Base-by-base conservation (phyloP, 2,329 filamentous ascomycete genomes). In the Pseudocercospora fuligena region DNA sequence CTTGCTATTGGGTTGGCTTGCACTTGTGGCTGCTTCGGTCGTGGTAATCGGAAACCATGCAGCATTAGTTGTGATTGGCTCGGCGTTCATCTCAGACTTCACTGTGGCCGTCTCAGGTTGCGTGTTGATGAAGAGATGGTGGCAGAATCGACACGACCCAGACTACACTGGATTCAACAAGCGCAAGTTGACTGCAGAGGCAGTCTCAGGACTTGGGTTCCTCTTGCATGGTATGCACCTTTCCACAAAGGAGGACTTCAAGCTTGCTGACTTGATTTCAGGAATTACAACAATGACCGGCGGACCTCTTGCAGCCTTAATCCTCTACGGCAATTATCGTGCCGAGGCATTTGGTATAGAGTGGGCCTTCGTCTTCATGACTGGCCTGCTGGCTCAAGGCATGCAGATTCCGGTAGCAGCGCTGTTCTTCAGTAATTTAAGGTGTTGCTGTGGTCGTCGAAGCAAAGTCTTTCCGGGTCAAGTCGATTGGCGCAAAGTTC, bases 391-490 rank as follows among this genome's bases (percentile, higher is more conserved):
- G n/a, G 51, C 66, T 11, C 40, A 69, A 1, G 67, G 61, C 12
- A 59, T 71, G 54, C 47, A 53, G 8, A 58, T 69, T 12, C 69
- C 69, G 14, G 60, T 65, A 11, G 65, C 60, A 8, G 62, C 58
- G 19, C 53, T 71, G n/a, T 71, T 71, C 63, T 66, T 71, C 36
- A 25, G 40, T 4, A 67, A 64, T 21, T 47, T 71, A 16, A 21
- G 64, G 16, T 71, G 69, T 53, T 69, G 67, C 47, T 66, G 63
- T 60, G 46, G 67, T 16, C 66, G 63, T 16, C 43, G 61, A 23
- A 65, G 60, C 27, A 60, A 60, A 46, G 54, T 65, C 7, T 64
- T 66, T 27, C 68, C 68, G 8, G 63, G 68, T 11, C 62, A 70
- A 58, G 63, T 59, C 14, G 60, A 64, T 21, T 70, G 68, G 68